These are phyloP conservation scores for Fusarium oxysporum DNA, from an alignment of 2,329 filamentous ascomycete species.

Conservation along the genomic window DNA sequence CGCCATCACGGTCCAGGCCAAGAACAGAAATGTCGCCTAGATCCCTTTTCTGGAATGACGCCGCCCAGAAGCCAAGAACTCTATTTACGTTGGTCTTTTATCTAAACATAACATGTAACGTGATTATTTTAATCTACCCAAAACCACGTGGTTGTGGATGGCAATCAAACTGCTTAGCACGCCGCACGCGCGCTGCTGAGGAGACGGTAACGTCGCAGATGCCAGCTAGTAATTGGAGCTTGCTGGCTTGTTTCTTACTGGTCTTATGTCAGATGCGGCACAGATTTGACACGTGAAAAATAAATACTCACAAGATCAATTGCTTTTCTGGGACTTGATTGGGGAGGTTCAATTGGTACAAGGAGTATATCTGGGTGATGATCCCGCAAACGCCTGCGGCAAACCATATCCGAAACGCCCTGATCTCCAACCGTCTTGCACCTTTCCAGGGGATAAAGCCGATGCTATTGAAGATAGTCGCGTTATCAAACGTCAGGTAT, in stretches of 20 bases:
- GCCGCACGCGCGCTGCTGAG: constrained; percentile 12
- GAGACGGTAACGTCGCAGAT: constrained; percentile 18
- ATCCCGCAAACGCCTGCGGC: constrained; percentile 3
- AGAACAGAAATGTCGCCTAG: not conserved
- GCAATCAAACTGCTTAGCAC: constrained; percentile 18
- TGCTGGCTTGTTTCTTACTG: constrained; percentile 8
- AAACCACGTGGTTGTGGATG: not conserved
- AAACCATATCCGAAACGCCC: constrained; percentile 24
- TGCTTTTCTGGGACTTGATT: not conserved
- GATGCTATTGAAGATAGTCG: constrained; percentile 26
- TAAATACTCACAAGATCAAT: constrained; percentile 8
- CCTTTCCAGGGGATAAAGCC: constrained; percentile 24
- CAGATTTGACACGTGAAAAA: not conserved
- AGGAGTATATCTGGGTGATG: constrained; percentile 10
- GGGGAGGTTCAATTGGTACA: constrained; percentile 6
- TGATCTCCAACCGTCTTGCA: constrained; percentile 5
- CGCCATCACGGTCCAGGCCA: constrained; percentile 9
- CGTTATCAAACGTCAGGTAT: constrained; percentile 15
- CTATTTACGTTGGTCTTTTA: constrained; percentile 6
- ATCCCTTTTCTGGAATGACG: constrained; percentile 18
- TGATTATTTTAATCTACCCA: not conserved
- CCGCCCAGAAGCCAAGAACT: not conserved
- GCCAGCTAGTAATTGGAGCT: constrained; percentile 1
- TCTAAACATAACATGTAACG: not conserved
- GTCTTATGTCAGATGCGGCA: constrained; percentile 18